Percentiles rank a stretch among this genome's conserved stretches.
These are phyloP conservation scores for Penicillium sp. DNA, from an alignment of 2,329 filamentous ascomycete genomes.

Conservation along the genomic window DNA sequence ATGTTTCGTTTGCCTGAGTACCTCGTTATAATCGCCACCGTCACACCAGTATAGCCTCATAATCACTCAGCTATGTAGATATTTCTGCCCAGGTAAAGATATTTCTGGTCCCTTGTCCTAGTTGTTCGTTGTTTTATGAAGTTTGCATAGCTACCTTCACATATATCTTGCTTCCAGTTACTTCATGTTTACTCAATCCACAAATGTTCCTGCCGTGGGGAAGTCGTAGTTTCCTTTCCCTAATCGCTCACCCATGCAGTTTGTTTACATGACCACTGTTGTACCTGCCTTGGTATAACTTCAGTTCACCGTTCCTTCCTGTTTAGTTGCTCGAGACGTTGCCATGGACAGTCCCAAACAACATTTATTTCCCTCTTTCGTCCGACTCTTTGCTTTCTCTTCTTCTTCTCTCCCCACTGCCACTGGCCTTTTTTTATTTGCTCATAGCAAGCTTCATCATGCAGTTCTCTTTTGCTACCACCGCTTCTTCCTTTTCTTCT, in stretches of 20 bases:
- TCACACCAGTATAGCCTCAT: not conserved
- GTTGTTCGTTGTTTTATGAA: too few species aligned
- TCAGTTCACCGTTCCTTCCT: too few species aligned
- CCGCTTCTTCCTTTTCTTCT: too few species aligned
- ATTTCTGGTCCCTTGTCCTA: too few species aligned
- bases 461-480: not conserved
- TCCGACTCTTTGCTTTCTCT: not conserved
- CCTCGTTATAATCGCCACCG: not conserved
- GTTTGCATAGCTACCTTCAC: too few species aligned
- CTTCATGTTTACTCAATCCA: not conserved
- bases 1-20: not conserved
- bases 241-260: not conserved
- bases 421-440: slow-evolving; percentile 2
- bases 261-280: too few species aligned
- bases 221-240: not conserved
- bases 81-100: not conserved
- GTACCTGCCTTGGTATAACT: too few species aligned
- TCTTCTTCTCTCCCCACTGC: not conserved
- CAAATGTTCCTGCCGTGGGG: not conserved
- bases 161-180: too few species aligned
- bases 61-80: not conserved
- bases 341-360: not conserved
- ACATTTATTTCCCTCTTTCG: not conserved
- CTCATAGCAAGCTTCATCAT: too few species aligned
- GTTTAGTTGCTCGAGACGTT: not conserved